Base-by-base conservation (phyloP, 2,329 filamentous ascomycete species). In the Sclerotinia borealis region DNA sequence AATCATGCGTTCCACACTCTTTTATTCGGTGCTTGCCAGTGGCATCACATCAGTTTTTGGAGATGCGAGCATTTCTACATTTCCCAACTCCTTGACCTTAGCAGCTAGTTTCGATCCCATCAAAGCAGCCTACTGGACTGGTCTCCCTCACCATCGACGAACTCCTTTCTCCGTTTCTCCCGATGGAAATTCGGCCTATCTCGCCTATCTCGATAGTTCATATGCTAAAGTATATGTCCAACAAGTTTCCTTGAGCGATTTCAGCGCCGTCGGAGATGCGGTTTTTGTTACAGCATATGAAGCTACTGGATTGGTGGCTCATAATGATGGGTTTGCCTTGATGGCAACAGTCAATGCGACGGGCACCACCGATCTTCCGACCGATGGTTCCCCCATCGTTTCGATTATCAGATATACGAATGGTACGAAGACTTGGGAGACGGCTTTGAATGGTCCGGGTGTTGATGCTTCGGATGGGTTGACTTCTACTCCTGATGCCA, bases 81-180 rank as follows among this genome's bases (percentile, higher is more conserved):
- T 77, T 51, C 72, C 75, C 29, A 73, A 83, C 65, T 77, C 77
- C 55, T 71, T 85, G 56, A 75, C 78, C 36, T 77, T 86, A n/a
- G 75, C 77, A 34, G 75, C 75, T 66, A 75, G 77, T 39, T 86
- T 86, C 74, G 81, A 83, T 69, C 83, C 84, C 7, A 77, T 86
- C 67, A 82, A 84, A 72, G 78, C 78, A 22, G 79, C 83, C 10
- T 87, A 87, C 78, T 86, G 84, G 84, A 86, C 84, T 17, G 79
- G 78, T 25, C 79, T 81, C 51, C 82, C 83, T 50, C 85, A 87
- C 68, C 84, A 87, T 72, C 81, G 84, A 51, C 80, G 84, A 59
- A 86, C 84, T 15, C 84, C 84, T 7, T 87, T 87, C 66, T 79
- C 84, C n/a, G 77, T 85, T 37, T 86, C 84, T 1, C 83, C 84